Conservation (phyloP, 2,329 filamentous ascomycete species). For the Cercospora sojina region DNA sequence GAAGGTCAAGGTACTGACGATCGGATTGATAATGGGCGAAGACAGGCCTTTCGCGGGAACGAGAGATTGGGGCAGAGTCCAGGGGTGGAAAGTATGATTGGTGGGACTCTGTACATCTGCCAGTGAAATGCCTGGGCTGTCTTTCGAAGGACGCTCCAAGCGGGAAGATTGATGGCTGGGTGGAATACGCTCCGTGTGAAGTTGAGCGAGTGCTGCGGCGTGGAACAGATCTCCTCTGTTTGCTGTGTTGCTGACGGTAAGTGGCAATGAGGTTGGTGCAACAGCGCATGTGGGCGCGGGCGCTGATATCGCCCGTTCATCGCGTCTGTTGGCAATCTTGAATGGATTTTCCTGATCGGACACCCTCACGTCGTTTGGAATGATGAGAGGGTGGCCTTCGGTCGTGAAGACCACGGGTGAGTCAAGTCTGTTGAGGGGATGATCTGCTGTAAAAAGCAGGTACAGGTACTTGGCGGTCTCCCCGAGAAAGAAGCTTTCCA, state of each 20-base stretch:
- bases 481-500: slow-evolving; percentile 98
- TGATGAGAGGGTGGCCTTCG: slow-evolving; percentile 88
- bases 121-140: slow-evolving; percentile 54
- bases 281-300: slow-evolving; percentile 63
- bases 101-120: slow-evolving; percentile 60
- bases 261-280: slow-evolving; percentile 57
- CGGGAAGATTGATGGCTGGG: slow-evolving; percentile 41
- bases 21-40: slow-evolving; percentile 65
- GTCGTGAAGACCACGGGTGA: slow-evolving; percentile 91
- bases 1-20: slow-evolving; percentile 70
- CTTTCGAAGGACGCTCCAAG: slow-evolving; percentile 50
- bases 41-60: slow-evolving; percentile 78
- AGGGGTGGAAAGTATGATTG: slow-evolving; percentile 86
- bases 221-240: slow-evolving; percentile 82
- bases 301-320: slow-evolving; percentile 17
- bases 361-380: slow-evolving; percentile 43
- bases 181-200: slow-evolving; percentile 67
- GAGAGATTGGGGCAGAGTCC: slow-evolving; percentile 78
- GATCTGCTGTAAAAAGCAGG: slow-evolving; percentile 79
- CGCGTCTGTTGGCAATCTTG: slow-evolving; percentile 5
- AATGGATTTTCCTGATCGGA: background rate
- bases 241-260: slow-evolving; percentile 77
- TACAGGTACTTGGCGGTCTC: slow-evolving; percentile 97
- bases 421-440: slow-evolving; percentile 85
- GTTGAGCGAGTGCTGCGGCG: slow-evolving; percentile 77